Percentiles rank a stretch among this genome's conserved stretches.
phyloP scores from a whole-genome alignment of 2,329 filamentous ascomycete genomes.

The Leptographium galeiforme region DNA sequence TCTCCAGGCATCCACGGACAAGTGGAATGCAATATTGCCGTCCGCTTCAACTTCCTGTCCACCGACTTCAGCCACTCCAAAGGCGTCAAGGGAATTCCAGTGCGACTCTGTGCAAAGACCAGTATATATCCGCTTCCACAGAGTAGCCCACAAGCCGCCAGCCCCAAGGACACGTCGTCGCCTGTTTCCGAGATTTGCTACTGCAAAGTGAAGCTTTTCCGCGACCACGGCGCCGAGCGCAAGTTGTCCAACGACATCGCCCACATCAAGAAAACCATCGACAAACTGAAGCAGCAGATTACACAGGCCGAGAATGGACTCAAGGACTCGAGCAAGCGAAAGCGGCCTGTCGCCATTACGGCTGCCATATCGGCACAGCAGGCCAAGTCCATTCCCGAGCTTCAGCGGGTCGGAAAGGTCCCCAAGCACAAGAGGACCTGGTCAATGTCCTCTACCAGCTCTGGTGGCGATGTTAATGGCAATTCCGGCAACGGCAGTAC shows the following conservation, averaged over 20 bases:
- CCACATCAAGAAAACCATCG: constrained; percentile 91
- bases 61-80: constrained; percentile 99
- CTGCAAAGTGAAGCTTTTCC: constrained; percentile 94
- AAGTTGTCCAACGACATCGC: constrained; percentile 91
- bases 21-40: constrained; percentile 71
- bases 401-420: constrained; percentile 62
- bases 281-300: constrained; percentile 91
- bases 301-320: constrained; percentile 58
- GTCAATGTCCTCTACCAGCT: constrained; percentile 78
- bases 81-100: constrained; percentile 93
- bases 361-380: constrained; percentile 14
- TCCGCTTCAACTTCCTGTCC: constrained; percentile 96
- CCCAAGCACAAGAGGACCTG: constrained; percentile 87
- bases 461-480: constrained; percentile 29
- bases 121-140: constrained; percentile 6
- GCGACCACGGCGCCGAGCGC: constrained; percentile 87
- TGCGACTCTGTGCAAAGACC: constrained; percentile 85
- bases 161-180: constrained; percentile 26
- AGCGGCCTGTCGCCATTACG: constrained; percentile 34
- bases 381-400: constrained; percentile 14
- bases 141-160: constrained; percentile 32
- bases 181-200: constrained; percentile 58
- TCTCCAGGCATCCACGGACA: constrained; percentile 55
- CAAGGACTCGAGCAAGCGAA: constrained; percentile 54
- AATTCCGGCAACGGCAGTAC: constrained; percentile 1